These are phyloP conservation scores for Saccharomycopsis amapae DNA, from an alignment of 805 yeast species.

Conservation along the genomic window DNA sequence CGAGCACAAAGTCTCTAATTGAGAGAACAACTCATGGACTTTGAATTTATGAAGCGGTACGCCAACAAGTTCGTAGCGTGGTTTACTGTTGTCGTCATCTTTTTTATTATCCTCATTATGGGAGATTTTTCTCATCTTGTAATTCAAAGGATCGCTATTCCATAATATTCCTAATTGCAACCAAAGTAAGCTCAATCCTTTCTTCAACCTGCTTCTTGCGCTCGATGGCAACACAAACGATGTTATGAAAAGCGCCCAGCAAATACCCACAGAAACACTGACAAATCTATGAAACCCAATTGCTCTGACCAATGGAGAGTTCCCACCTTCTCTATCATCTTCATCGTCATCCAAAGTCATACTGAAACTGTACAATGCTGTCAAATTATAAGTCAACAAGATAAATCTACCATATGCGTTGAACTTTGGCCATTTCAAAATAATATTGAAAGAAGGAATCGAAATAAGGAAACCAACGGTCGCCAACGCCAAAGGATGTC, in stretches of 20 bases:
- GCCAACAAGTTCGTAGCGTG: slow-evolving; percentile 1
- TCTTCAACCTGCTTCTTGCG: slow-evolving; percentile 62
- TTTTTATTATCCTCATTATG: not conserved
- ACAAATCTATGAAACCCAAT: slow-evolving; percentile 74
- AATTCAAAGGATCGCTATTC: slow-evolving; percentile 66
- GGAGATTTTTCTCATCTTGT: slow-evolving; percentile 23
- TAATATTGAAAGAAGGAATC: slow-evolving; percentile 41
- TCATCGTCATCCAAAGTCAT: slow-evolving; percentile 51
- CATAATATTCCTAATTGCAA: slow-evolving; percentile 72
- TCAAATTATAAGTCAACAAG: slow-evolving; percentile 67
- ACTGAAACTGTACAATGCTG: slow-evolving; percentile 69
- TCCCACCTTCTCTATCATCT: slow-evolving; percentile 59
- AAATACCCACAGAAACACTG: slow-evolving; percentile 63
- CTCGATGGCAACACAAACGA: slow-evolving; percentile 63
- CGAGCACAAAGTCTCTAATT: slow-evolving; percentile 49
- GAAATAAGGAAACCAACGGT: slow-evolving; percentile 37
- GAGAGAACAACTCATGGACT: slow-evolving; percentile 46
- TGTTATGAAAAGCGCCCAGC: slow-evolving; percentile 72
- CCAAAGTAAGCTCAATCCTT: slow-evolving; percentile 66
- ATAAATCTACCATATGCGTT: slow-evolving; percentile 62
- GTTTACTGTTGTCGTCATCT: not conserved
- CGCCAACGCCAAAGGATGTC: slow-evolving; percentile 46
- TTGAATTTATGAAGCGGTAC: slow-evolving; percentile 25
- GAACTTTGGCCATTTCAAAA: slow-evolving; percentile 57
- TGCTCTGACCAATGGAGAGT: slow-evolving; percentile 56